Base-by-base conservation (phyloP, 176 grass and related monocot species). In the Tuctoria greenei region DNA sequence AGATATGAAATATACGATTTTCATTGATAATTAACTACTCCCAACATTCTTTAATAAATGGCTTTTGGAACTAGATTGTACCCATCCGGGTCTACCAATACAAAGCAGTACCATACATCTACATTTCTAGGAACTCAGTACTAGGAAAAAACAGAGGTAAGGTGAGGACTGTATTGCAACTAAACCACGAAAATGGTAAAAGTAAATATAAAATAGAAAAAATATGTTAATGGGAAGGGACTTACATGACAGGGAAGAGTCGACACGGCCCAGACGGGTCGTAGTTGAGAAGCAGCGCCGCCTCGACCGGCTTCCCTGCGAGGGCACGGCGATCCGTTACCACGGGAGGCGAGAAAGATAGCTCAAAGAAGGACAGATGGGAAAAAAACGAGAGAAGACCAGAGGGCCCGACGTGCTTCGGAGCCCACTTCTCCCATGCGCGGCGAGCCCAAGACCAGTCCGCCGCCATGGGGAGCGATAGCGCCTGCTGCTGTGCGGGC, bases 401-500 rank as follows among this genome's bases (percentile, higher is more conserved):
- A 8, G 86, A 76, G 66, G 75, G 66, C 49, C 81, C 91, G 52
- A 97, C 67, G 71, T 86, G 92, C 47, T 85, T 89, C 24, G 61
- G 66, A 9, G 77, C 82, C 91, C 94, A 97, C 61, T 91, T 97
- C 81, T 97, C 93, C 93, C 93, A 97, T 47, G 81, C 40, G 8
- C 88, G 80, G 21, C 86, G 88, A 66, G 72, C 86, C 83, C 61
- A 76, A 26, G 67, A 47, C 94, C 94, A 97, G 67, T 97, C 91
- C 39, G 49, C 84, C 51, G 74, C 81, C 94, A 93, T 97, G 20
- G 17, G 73, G 18, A 11, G 16, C 12, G 25, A 35, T 45, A 49
- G 10, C 40, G 44, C 17, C 55, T 12, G 14, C 55, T 7, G 63
- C 35, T 8, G 44, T 49, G 57, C 25, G 11, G 81, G 46, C 20